phyloP scores from a whole-genome alignment of 768 basidiomycete genomes.

The Hericium alpestre region DNA sequence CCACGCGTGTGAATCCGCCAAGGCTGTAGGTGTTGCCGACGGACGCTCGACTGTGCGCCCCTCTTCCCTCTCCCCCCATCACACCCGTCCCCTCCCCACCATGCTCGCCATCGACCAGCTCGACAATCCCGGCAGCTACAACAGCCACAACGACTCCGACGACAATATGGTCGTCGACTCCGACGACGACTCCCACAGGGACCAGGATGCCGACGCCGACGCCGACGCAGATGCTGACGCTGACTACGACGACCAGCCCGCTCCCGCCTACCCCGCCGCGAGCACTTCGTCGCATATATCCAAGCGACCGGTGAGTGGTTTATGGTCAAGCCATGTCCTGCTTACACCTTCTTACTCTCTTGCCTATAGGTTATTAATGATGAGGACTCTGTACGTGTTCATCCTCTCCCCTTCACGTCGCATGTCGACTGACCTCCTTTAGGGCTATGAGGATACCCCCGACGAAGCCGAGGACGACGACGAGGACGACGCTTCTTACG shows the following conservation, averaged over 20 bases:
- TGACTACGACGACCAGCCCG: conserved; percentile 31
- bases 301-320: conserved; percentile 21
- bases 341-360: conserved; percentile 5
- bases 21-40: conserved; percentile 22
- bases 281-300: conserved; percentile 27
- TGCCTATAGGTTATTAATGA: conserved; percentile 23
- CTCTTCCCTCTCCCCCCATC: conserved; percentile 15
- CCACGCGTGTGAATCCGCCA: conserved; percentile 29
- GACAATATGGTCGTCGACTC: conserved; percentile 68
- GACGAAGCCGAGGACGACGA: conserved; percentile 46
- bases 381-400: conserved; percentile 41
- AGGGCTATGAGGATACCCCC: conserved; percentile 45
- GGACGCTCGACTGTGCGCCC: conserved; percentile 23
- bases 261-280: conserved; percentile 25
- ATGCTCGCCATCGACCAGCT: conserved; percentile 12
- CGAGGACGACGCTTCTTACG: conserved; percentile 70
- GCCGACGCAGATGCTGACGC: conserved; percentile 57
- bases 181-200: conserved; percentile 27
- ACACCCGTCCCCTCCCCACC: conserved; percentile 6
- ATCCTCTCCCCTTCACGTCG: conserved; percentile 9
- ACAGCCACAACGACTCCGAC: conserved; percentile 31
- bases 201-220: conserved; percentile 39
- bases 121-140: conserved; percentile 15
- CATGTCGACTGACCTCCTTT: conserved; percentile 20
- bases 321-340: conserved; percentile 3